phyloP scores from a whole-genome alignment of 2,329 filamentous ascomycete species.

The Penicillium glabrum region DNA sequence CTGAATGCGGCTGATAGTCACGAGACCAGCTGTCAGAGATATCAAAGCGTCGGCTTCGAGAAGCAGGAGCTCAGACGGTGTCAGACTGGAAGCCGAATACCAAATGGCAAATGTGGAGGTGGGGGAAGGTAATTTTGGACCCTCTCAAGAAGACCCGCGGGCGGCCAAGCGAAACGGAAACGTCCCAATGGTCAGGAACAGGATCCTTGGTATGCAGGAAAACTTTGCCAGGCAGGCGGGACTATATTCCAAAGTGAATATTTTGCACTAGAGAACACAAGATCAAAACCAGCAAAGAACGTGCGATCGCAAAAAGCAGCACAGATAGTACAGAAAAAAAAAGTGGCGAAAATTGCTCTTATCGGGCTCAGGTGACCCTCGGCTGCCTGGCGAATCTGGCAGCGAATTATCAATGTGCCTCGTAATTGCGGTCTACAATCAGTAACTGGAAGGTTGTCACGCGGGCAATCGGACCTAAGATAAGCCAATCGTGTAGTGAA shows the following conservation, averaged over 20 bases:
- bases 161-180: slow-evolving; percentile 21
- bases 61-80: neutral
- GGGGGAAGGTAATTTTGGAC: slow-evolving; percentile 11
- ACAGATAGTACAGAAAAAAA: slow-evolving; percentile 3
- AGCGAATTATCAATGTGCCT: neutral
- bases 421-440: slow-evolving; percentile 5
- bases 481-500: neutral
- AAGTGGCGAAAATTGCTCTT: slow-evolving; percentile 21
- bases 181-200: slow-evolving; percentile 12
- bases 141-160: neutral
- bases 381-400: slow-evolving; percentile 22
- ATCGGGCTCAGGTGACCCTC: slow-evolving; percentile 22
- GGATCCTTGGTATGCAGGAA: slow-evolving; percentile 7
- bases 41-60: neutral
- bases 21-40: neutral
- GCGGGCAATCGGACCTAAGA: neutral
- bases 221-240: slow-evolving; percentile 1
- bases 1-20: neutral
- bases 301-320: slow-evolving; percentile 1
- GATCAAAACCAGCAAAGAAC: neutral
- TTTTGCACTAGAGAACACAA: neutral
- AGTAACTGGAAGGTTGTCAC: neutral
- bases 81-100: neutral
- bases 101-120: slow-evolving; percentile 10
- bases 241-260: neutral